phyloP scores from a whole-genome alignment of 129 eudicot genomes.

The Flaveria brownii region DNA sequence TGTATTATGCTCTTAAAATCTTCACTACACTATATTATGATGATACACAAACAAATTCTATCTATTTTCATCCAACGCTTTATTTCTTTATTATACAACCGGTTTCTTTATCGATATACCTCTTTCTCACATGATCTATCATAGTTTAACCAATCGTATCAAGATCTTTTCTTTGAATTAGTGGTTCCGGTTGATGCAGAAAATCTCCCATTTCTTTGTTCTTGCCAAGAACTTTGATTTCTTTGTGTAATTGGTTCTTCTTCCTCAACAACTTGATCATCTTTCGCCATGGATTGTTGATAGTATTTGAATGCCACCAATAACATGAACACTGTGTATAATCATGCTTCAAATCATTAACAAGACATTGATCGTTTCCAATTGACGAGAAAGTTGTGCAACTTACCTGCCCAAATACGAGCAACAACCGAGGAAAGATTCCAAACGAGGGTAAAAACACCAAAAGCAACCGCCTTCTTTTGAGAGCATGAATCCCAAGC shows the following conservation, averaged over 20 bases:
- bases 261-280: slow-evolving; percentile 41
- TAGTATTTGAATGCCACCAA: slow-evolving; percentile 80
- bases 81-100: slow-evolving; percentile 32
- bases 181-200: background rate
- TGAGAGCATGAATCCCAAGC: slow-evolving; percentile 86
- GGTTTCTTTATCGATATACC: slow-evolving; percentile 18
- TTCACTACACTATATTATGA: background rate
- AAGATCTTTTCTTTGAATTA: slow-evolving; percentile 29
- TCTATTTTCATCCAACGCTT: slow-evolving; percentile 12
- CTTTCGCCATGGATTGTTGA: slow-evolving; percentile 51
- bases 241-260: slow-evolving; percentile 32
- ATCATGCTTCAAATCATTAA: slow-evolving; percentile 20
- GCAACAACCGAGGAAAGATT: slow-evolving; percentile 66
- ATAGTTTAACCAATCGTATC: background rate
- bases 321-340: slow-evolving; percentile 72
- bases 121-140: slow-evolving; percentile 9
- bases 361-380: background rate
- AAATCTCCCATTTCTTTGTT: slow-evolving; percentile 16
- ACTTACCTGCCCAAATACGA: slow-evolving; percentile 85
- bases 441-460: slow-evolving; percentile 69
- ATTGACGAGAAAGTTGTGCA: background rate
- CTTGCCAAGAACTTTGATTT: slow-evolving; percentile 37
- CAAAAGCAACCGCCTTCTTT: slow-evolving; percentile 75
- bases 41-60: background rate
- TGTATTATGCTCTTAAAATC: background rate